A percentile compares a stretch with the other conserved stretches of the same genome.
phyloP scores from a whole-genome alignment of 2,329 filamentous ascomycete species.

The Ceratocystis eucalypticola region DNA sequence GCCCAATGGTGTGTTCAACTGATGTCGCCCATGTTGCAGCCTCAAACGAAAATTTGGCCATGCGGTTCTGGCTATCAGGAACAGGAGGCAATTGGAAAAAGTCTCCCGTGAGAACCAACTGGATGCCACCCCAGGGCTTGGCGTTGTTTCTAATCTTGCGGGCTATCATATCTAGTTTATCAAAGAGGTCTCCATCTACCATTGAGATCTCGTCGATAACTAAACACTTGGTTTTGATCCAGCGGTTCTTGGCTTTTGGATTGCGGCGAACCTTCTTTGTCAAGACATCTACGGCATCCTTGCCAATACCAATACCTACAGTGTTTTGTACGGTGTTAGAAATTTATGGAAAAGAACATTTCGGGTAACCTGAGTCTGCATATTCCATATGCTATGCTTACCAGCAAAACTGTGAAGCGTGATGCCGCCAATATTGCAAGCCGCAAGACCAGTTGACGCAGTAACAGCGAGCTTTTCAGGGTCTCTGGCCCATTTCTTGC shows the following conservation, averaged over 20 bases:
- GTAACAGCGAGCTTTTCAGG: conserved; percentile 82
- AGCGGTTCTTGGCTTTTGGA: conserved; percentile 72
- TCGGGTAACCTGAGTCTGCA: neutral
- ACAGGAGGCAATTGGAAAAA: conserved; percentile 97
- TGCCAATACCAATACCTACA: conserved; percentile 67
- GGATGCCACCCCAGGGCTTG: conserved; percentile 87
- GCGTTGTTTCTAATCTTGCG: conserved; percentile 79
- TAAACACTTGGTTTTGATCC: conserved; percentile 76
- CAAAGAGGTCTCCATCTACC: conserved; percentile 94
- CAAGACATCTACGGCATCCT: conserved; percentile 66
- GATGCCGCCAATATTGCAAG: conserved; percentile 91
- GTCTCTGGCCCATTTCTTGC: conserved; percentile 61
- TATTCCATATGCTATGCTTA: conserved; percentile 18
- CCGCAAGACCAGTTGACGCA: conserved; percentile 87
- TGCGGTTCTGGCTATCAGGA: conserved; percentile 53
- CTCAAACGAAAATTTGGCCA: conserved; percentile 84
- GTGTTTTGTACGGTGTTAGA: conserved; percentile 15
- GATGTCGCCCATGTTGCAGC: conserved; percentile 82
- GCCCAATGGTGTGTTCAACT: conserved; percentile 87
- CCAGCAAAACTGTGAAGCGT: conserved; percentile 93
- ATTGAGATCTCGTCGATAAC: conserved; percentile 95
- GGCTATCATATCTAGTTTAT: conserved; percentile 85
- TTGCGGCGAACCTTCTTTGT: conserved; percentile 87
- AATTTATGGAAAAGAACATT: neutral
- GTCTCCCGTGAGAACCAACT: conserved; percentile 88